Evolutionary conservation across 163 green algal genomes (phyloP), one percentile per base, ranked within the genome.

Genomic region (Coccomyxa subellipsoidea): DNA sequence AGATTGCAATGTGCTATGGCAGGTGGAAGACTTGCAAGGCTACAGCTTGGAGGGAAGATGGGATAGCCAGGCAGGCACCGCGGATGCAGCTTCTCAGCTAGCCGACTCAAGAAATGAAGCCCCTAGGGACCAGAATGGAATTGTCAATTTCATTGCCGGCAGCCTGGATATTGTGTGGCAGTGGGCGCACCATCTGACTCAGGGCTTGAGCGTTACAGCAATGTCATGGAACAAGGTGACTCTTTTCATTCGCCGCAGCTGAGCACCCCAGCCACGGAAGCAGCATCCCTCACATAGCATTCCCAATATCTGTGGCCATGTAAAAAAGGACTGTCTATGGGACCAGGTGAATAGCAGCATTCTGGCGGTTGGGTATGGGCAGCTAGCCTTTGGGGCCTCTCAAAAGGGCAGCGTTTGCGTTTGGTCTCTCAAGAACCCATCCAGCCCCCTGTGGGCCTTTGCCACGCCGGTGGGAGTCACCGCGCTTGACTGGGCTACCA

Each of bases 391-490:
- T 66, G 35, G 38, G 0, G 54, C 82, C 25, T 31, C 36, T 7
- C 59, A 69, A 8, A 37, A 25, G 2, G 93, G 93, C 18, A 35
- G 93, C 66, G 87, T 97, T 29, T 92, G 92, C 2, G 90, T 98
- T 36, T 98, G 91, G 92, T 94, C 85, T 29, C 87, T 97, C 23
- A 92, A 94, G 84, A 95, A 95, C 84, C 91, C 92, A 15, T 76
- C 85, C 32, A 91, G 93, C 79, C 94, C 94, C 2, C 79, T 95
- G 32, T 95, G 90, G 92, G 85, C 77, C 31, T 91, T 94, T 71
- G 31, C 82, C 38, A 94, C 90, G 71, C 69, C 75, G 31, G 85
- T 87, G 71, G 94, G 92, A 4, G 94, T 98, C 15, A 95, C 90
- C 25, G 82, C 91, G 0, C 83, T 98, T n/a, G 93, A 96, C 86